A percentile compares a stretch with the other conserved stretches of the same genome.
These are phyloP conservation scores for Aspergillus piperis DNA, from an alignment of 2,329 filamentous ascomycete species.

Conservation along the genomic window DNA sequence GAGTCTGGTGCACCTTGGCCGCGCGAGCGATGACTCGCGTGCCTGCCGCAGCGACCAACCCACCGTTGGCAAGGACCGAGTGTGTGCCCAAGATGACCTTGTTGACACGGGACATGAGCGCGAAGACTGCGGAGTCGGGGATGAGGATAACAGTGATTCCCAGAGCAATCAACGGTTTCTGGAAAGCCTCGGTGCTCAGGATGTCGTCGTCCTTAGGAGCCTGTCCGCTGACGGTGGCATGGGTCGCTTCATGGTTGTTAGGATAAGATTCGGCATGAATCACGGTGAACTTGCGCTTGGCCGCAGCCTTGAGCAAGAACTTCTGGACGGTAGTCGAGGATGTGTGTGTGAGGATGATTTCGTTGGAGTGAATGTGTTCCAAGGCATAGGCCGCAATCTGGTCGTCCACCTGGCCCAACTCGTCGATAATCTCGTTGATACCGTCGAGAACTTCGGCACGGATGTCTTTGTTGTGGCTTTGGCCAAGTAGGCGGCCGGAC, in stretches of 20 bases:
- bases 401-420: conserved; percentile 88
- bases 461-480: conserved; percentile 60
- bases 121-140: conserved; percentile 81
- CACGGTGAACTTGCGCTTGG: conserved; percentile 89
- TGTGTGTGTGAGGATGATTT: conserved; percentile 86
- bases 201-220: conserved; percentile 52
- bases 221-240: conserved; percentile 62
- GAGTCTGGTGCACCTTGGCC: conserved; percentile 76
- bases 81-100: conserved; percentile 91
- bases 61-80: conserved; percentile 84
- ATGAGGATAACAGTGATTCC: conserved; percentile 84
- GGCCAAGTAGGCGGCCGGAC: conserved; percentile 34
- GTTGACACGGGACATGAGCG: conserved; percentile 92
- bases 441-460: conserved; percentile 90
- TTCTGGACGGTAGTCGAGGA: conserved; percentile 84
- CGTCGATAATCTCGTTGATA: conserved; percentile 93
- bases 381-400: conserved; percentile 87
- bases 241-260: conserved; percentile 66
- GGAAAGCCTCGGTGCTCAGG: conserved; percentile 57
- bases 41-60: conserved; percentile 81
- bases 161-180: conserved; percentile 73
- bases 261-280: conserved; percentile 75
- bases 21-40: conserved; percentile 80
- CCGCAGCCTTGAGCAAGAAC: conserved; percentile 83
- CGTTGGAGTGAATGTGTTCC: conserved; percentile 89